Evolutionary conservation across 306 rosid genomes (phyloP).

Genomic region (Styphnolobium japonicum): DNA sequence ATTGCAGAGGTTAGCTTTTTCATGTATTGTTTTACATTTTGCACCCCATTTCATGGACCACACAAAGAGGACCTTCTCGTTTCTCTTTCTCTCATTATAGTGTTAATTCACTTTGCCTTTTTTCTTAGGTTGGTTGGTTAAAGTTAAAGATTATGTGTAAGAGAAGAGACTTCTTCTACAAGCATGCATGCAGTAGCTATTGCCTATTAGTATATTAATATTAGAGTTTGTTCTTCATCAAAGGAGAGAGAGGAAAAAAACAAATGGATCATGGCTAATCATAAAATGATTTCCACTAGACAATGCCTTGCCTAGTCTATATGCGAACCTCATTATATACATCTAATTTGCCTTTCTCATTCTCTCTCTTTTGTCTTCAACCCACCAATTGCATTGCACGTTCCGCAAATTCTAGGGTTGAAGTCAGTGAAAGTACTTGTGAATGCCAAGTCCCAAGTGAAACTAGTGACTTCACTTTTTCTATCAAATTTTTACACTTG

Average conservation of each 20-base stretch:
- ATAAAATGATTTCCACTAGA: neutral
- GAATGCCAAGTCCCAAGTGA: too few relatives aligned
- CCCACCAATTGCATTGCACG: neutral
- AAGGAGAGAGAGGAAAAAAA: neutral
- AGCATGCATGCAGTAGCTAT: slow-evolving; percentile 16
- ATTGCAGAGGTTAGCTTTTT: slow-evolving; percentile 42
- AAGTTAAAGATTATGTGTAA: slow-evolving; percentile 8
- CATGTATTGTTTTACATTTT: slow-evolving; percentile 39
- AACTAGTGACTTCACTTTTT: too few relatives aligned
- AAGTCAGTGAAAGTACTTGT: neutral
- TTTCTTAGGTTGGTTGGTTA: slow-evolving; percentile 30
- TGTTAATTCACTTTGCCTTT: slow-evolving; percentile 36
- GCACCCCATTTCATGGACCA: slow-evolving; percentile 65
- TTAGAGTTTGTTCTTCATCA: neutral
- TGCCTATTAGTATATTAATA: neutral
- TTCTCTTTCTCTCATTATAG: slow-evolving; percentile 30
- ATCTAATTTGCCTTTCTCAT: neutral
- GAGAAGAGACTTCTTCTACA: slow-evolving; percentile 30
- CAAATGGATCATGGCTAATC: slow-evolving; percentile 17
- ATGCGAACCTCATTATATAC: neutral
- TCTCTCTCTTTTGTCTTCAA: neutral
- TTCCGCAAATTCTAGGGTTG: neutral
- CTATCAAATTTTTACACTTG: too few relatives aligned
- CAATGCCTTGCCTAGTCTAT: neutral
- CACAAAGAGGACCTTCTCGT: slow-evolving; percentile 15